Percentiles rank a stretch among this genome's conserved stretches.
Conservation (phyloP, 129 eudicot species). For the Chrysanthemum makinoi region DNA sequence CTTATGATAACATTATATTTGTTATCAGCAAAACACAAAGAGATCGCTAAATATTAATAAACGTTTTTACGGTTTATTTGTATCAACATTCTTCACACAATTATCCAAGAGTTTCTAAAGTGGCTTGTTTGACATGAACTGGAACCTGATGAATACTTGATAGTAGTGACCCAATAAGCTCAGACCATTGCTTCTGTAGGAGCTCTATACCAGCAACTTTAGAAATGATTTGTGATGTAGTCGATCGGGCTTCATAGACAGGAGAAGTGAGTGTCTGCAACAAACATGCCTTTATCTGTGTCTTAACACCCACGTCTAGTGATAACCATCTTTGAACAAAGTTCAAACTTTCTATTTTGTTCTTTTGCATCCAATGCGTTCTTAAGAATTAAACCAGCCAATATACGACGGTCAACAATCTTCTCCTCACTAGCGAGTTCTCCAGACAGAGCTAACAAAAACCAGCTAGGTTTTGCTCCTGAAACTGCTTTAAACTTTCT, state of each 20-base stretch:
- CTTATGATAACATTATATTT: no score
- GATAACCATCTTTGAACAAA: slow-evolving; percentile 76
- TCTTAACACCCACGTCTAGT: slow-evolving; percentile 54
- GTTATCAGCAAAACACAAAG: no score
- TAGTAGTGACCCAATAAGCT: slow-evolving; percentile 58
- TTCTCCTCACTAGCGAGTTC: slow-evolving; percentile 76
- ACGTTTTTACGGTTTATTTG: no score
- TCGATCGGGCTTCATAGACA: slow-evolving; percentile 55
- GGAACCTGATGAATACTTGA: slow-evolving; percentile 75
- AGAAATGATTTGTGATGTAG: slow-evolving; percentile 82
- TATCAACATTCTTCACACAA: no score
- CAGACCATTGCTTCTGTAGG: slow-evolving; percentile 84
- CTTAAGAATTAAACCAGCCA: slow-evolving; percentile 75
- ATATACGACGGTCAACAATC: slow-evolving; percentile 48
- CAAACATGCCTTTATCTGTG: slow-evolving; percentile 62
- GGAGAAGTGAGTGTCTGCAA: slow-evolving; percentile 68
- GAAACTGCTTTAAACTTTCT: slow-evolving; percentile 66
- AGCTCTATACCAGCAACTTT: slow-evolving; percentile 30
- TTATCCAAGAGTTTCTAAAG: slow-evolving; percentile 82
- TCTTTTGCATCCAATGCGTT: slow-evolving; percentile 92
- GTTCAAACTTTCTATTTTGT: slow-evolving; percentile 68
- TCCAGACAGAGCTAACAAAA: slow-evolving; percentile 59
- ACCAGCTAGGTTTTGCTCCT: slow-evolving; percentile 28
- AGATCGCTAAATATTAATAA: no score
- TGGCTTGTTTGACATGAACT: slow-evolving; percentile 82